Evolutionary conservation across 805 yeast species (phyloP), one percentile per base, ranked within the genome.

Genomic region (Saturnispora diversa): DNA sequence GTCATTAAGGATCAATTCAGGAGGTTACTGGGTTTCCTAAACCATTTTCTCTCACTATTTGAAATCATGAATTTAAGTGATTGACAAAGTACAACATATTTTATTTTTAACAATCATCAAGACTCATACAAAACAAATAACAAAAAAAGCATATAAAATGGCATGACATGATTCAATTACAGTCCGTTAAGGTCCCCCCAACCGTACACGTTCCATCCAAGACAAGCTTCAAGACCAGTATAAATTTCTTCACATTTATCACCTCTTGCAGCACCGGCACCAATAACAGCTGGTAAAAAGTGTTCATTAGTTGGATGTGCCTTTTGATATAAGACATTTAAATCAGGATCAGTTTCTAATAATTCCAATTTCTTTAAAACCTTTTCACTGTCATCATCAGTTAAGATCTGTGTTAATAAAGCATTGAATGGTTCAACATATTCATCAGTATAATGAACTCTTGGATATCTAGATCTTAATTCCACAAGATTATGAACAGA

Each of bases 221-320:
- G 50, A 31, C 79, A 68, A 1, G 60, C 59, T 8, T 51, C 44
- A 5, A 59, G 72, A 19, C 53, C 65, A 23, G 66, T 64, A 50
- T 74, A 76, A 10, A 77, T 34, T 45, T 70, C 74, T 37, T 63
- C 58, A 31, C 70, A 72, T 1, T 45, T 40, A 25, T 64, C 68
- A 11, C 64, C 64, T 19, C 66, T 60, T 15, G 75, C 68, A 23
- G 79, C 72, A 17, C 80, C 75, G 2, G 76, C 75, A 9, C 68
- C 75, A 30, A 76, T 84, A 25, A 76, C 72, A 8, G 77, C 48
- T 1, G 90, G 88, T 48, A 74, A 59, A 46, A 84, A 74, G 56
- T 84, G 94, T 48, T 83, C 92, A 37, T 76, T 60, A 0, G 87
- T 77, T 9, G 94, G 92, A 58, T 83, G 92, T 0, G 90, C 80